phyloP scores from a whole-genome alignment of 495 filamentous ascomycete species.

The Aspergillus kassunensis region DNA sequence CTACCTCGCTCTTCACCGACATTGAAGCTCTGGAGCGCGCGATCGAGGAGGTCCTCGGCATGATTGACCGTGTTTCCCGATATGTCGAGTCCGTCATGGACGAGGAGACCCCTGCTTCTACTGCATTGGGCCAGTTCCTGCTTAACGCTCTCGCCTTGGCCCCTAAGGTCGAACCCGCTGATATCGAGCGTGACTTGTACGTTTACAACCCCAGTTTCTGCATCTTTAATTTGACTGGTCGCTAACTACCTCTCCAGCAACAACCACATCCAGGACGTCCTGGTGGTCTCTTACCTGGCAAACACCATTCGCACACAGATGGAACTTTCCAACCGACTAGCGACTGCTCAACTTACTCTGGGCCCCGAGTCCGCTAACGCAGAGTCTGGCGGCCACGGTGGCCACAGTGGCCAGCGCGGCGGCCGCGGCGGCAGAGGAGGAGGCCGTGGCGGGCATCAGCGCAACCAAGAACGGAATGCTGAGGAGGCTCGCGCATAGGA shows the following conservation, averaged over 20 bases:
- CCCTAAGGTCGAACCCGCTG: conserved; percentile 83
- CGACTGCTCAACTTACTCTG: conserved; percentile 73
- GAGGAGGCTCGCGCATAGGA: conserved; percentile 45
- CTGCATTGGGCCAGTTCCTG: conserved; percentile 87
- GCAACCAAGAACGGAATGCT: conserved; percentile 22
- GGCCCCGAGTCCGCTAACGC: conserved; percentile 44
- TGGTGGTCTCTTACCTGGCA: conserved; percentile 93
- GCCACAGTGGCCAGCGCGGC: conserved; percentile 41
- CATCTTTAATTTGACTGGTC: too few species aligned
- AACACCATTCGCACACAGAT: conserved; percentile 99
- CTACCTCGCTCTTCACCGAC: conserved; percentile 70
- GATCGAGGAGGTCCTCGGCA: conserved; percentile 76
- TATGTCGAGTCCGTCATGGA: conserved; percentile 84
- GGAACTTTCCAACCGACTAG: conserved; percentile 89
- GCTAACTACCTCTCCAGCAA: conserved; percentile 54
- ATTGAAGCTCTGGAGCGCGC: conserved; percentile 81
- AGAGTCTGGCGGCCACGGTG: conserved; percentile 35
- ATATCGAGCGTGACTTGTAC: conserved; percentile 91
- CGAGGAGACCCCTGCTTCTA: conserved; percentile 64
- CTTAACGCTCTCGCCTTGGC: conserved; percentile 87
- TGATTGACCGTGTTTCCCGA: conserved; percentile 83
- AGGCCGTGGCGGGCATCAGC: conserved; percentile 45
- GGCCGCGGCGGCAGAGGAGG: conserved; percentile 49
- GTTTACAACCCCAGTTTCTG: too few species aligned
- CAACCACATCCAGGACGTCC: conserved; percentile 97